These are phyloP conservation scores for Ceratonia siliqua DNA, from an alignment of 306 rosid genomes.

Conservation along the genomic window DNA sequence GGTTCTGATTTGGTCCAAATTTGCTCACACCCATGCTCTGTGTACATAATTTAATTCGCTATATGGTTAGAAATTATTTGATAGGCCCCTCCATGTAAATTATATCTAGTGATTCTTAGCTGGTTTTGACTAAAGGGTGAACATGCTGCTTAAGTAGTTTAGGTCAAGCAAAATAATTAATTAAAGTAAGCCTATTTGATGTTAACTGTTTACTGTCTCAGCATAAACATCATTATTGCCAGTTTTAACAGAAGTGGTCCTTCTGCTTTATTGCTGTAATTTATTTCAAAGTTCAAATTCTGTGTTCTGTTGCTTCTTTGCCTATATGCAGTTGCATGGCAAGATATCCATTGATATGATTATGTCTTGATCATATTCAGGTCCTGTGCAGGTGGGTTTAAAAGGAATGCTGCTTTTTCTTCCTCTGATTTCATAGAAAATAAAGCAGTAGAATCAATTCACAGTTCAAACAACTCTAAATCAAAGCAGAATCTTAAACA, in stretches of 20 bases:
- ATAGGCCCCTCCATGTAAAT: not conserved
- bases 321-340: not conserved
- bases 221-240: not conserved
- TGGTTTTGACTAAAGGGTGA: not conserved
- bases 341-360: not conserved
- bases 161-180: not conserved
- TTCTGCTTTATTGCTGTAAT: not conserved
- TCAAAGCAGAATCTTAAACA: slow-evolving; percentile 11
- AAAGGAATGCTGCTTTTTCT: slow-evolving; percentile 15
- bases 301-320: not conserved
- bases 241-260: not conserved
- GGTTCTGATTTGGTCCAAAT: not conserved
- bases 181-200: not conserved
- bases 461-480: not conserved
- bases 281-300: not conserved
- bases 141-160: not conserved
- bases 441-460: slow-evolving; percentile 28
- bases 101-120: not conserved
- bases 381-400: slow-evolving; percentile 46
- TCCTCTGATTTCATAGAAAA: not conserved
- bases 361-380: slow-evolving; percentile 17
- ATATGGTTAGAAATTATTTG: not conserved
- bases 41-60: not conserved
- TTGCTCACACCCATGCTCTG: not conserved
- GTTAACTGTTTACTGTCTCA: not conserved